Base-by-base conservation (phyloP, 495 filamentous ascomycete genomes). In the Penicillium lividum region DNA sequence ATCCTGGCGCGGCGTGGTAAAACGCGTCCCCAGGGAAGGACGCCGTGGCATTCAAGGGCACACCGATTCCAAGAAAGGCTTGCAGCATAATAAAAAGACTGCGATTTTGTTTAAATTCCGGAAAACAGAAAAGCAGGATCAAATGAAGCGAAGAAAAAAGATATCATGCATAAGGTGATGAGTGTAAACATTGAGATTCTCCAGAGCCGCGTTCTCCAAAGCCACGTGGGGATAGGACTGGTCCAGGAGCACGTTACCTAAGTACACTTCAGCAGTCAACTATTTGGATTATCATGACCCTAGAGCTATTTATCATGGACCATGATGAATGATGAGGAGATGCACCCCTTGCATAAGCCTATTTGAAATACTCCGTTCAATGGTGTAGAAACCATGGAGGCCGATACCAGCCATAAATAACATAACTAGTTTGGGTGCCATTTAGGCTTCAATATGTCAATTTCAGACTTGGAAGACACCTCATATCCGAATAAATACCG, bases 1-100 rank as follows among this genome's bases (percentile, higher is more conserved):
- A 85, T 10, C 74, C 78, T 8, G 78, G 70, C 0, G 77, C 74
- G 8, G 81, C 82, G 10, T 80, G 74, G 52, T 75, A 86, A 4
- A 74, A 77, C 5, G 76, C 59, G 15, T 61, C 64, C n/a, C 79
- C 80, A 38, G 72, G 68, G 0, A 72, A 58, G 11, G 53, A 51
- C 10, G 61, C 52, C 0, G 51, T 46, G 31, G 27, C 25, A 50
- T 49, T 53, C 28, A 42, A 34, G 53, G 42, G 8, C 25, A 15
- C 15, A 16, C 3, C 0, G 13, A 40, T 16, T n/a, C 38, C 38
- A 15, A 40, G 4, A 0, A 40, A 16, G 38, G 4, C 38, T 7
- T 40, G 38, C 3, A 40, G 15, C 38, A 40, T 40, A 0, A 0
- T 40, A 15, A 16, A 40, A 7, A 40, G 7, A 7, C 15, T 16